These are phyloP conservation scores for Spathaspora girioi DNA, from an alignment of 805 yeast genomes.

Conservation along the genomic window DNA sequence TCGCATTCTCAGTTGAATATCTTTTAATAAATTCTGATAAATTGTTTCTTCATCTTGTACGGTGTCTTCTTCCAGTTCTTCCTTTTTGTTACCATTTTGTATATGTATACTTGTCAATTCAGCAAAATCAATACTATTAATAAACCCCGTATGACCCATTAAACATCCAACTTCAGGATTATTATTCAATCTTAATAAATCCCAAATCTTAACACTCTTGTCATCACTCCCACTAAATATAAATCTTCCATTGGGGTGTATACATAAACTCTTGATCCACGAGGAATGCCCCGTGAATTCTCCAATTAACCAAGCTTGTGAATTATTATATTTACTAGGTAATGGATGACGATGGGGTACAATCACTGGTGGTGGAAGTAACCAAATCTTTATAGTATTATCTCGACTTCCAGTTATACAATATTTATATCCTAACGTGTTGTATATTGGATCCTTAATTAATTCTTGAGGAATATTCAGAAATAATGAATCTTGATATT, in stretches of 20 bases:
- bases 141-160: slow-evolving; percentile 70
- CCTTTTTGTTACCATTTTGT: neutral
- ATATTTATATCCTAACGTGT: slow-evolving; percentile 57
- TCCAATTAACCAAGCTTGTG: slow-evolving; percentile 56
- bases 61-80: neutral
- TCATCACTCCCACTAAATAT: slow-evolving; percentile 78
- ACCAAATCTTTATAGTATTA: slow-evolving; percentile 71
- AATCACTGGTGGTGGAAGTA: slow-evolving; percentile 62
- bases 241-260: slow-evolving; percentile 76
- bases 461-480: slow-evolving; percentile 31
- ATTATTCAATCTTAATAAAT: slow-evolving; percentile 38
- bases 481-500: slow-evolving; percentile 25
- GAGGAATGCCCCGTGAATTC: slow-evolving; percentile 74
- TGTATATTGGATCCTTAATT: slow-evolving; percentile 24
- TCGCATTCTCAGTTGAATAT: slow-evolving; percentile 48
- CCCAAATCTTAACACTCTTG: slow-evolving; percentile 75
- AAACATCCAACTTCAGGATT: slow-evolving; percentile 43
- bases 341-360: slow-evolving; percentile 52
- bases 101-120: slow-evolving; percentile 20
- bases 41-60: slow-evolving; percentile 21
- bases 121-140: slow-evolving; percentile 60
- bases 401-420: slow-evolving; percentile 81
- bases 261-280: slow-evolving; percentile 71
- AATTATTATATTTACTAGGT: slow-evolving; percentile 48
- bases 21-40: slow-evolving; percentile 19